Percentiles rank a stretch among this genome's conserved stretches.
phyloP scores from a whole-genome alignment of 768 basidiomycete genomes.

The Royoungia palumana region DNA sequence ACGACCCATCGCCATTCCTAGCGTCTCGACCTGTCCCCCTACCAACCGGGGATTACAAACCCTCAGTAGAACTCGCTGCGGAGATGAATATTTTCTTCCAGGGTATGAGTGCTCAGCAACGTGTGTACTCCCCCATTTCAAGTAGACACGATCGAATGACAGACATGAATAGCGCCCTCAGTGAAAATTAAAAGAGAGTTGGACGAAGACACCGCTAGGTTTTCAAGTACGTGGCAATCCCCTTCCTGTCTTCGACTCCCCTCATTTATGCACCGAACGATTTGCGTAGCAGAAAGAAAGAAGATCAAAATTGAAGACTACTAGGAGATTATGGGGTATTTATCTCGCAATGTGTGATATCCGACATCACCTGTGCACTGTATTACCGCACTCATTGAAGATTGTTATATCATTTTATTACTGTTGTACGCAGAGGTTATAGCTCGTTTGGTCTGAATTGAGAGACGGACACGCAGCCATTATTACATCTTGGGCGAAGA shows the following conservation, averaged over 20 bases:
- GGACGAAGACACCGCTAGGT: constrained; percentile 4
- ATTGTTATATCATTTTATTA: no score
- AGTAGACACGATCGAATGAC: not conserved
- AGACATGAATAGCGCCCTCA: not conserved
- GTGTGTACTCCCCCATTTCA: not conserved
- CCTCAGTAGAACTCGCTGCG: constrained; percentile 4
- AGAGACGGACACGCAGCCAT: no score
- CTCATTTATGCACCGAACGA: not conserved
- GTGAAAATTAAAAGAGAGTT: constrained; percentile 10
- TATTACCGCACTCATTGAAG: no score
- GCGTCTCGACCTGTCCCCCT: not conserved
- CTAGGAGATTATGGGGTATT: not conserved
- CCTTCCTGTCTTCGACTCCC: not conserved
- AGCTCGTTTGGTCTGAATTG: no score
- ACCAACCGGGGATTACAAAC: constrained; percentile 5
- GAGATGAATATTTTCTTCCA: constrained; percentile 2
- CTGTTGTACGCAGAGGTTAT: no score
- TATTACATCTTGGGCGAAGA: no score
- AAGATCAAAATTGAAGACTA: constrained; percentile 18
- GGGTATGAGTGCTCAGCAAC: not conserved
- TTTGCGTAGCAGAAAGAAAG: constrained; percentile 6
- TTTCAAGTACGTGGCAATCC: constrained; percentile 2
- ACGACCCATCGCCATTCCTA: not conserved
- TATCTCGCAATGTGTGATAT: no score
- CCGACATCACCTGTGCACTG: no score